Percentiles rank a stretch among this genome's conserved stretches.
phyloP scores from a whole-genome alignment of 176 grass and related monocot genomes.

The Oryza brachyantha region DNA sequence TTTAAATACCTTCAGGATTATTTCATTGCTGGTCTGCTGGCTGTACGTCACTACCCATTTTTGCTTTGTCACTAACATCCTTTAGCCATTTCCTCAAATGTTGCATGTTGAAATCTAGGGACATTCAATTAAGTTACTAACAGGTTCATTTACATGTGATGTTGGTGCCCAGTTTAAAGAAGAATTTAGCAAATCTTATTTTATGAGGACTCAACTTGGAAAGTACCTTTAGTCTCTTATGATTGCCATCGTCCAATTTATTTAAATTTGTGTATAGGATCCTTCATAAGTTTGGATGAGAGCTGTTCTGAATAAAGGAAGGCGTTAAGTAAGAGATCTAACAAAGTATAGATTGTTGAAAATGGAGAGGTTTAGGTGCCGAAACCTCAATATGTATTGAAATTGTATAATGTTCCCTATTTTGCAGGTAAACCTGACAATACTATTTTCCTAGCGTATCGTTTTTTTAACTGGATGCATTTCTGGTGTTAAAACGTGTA shows the following conservation, averaged over 20 bases:
- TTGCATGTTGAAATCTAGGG: background rate
- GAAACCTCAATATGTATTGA: background rate
- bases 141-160: too few relatives aligned
- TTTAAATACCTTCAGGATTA: background rate
- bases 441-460: background rate
- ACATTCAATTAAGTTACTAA: too few relatives aligned
- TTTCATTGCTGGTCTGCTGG: background rate
- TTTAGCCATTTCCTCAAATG: background rate
- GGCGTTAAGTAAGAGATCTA: background rate
- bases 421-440: background rate
- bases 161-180: too few relatives aligned
- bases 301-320: background rate
- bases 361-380: background rate
- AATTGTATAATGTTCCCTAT: background rate
- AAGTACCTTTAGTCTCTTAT: background rate
- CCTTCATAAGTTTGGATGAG: background rate
- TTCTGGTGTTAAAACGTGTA: background rate
- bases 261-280: background rate
- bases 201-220: too few relatives aligned
- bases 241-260: background rate
- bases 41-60: background rate
- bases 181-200: too few relatives aligned
- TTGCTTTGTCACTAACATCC: background rate
- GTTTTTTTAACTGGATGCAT: background rate
- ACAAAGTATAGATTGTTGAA: background rate